phyloP scores from a whole-genome alignment of 139 green algal species.

The Klebsormidium nitens region DNA sequence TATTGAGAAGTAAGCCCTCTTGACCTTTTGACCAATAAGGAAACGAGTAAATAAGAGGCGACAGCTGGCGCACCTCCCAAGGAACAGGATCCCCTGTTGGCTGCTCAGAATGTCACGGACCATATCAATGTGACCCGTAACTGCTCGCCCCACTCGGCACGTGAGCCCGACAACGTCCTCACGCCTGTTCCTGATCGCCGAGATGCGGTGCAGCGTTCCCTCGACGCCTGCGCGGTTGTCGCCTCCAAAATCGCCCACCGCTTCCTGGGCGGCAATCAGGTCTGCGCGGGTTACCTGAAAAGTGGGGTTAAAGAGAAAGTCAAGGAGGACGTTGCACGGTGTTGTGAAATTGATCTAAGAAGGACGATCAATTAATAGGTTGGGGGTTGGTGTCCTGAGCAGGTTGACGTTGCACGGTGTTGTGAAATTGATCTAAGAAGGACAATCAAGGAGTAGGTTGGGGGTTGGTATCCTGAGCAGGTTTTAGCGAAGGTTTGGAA shows the following conservation, averaged over 20 bases:
- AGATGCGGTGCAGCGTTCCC: constrained; percentile 75
- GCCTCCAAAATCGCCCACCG: constrained; percentile 73
- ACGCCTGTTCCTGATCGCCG: constrained; percentile 75
- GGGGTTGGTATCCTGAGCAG: no score
- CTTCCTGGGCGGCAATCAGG: constrained; percentile 49
- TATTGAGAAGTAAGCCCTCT: background rate
- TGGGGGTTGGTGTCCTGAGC: no score
- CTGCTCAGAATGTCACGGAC: constrained; percentile 77
- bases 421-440: no score
- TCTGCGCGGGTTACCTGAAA: constrained; percentile 60
- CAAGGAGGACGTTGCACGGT: no score
- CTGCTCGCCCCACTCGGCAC: constrained; percentile 86
- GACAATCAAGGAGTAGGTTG: no score
- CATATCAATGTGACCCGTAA: constrained; percentile 90
- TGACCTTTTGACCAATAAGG: constrained; percentile 16
- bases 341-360: no score
- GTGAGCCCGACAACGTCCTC: constrained; percentile 89
- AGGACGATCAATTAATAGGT: no score
- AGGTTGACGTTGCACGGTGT: no score
- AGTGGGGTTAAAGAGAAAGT: no score
- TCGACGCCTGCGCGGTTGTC: constrained; percentile 75
- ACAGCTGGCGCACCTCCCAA: constrained; percentile 36
- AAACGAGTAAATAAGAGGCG: no score
- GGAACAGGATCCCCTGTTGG: constrained; percentile 33
- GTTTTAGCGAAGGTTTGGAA: no score